A percentile compares a stretch with the other conserved stretches of the same genome.
Evolutionary conservation across 768 basidiomycete genomes (phyloP).

Genomic region (Russula emetica): DNA sequence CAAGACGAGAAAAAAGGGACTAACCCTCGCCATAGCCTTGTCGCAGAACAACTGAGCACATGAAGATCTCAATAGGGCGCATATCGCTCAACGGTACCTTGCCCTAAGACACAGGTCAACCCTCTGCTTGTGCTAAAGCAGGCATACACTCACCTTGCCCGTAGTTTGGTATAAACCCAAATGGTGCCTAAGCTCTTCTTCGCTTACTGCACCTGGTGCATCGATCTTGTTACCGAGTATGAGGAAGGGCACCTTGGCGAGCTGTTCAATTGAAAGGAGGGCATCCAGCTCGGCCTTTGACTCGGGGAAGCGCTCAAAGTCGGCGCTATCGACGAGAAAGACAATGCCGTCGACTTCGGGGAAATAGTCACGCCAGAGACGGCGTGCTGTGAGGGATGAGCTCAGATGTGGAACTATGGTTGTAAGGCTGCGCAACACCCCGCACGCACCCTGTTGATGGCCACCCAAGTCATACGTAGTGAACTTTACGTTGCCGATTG

Average conservation of each 20-base stretch:
- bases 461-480: constrained; percentile 98
- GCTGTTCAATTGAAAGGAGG: constrained; percentile 91
- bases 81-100: constrained; percentile 96
- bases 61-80: constrained; percentile 98
- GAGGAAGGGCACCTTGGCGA: constrained; percentile 95
- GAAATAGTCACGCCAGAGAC: constrained; percentile 99
- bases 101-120: constrained; percentile 51
- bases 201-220: constrained; percentile 93
- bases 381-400: constrained; percentile 58
- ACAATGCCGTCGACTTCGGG: constrained; percentile 98
- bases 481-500: constrained; percentile 98
- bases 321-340: constrained; percentile 96
- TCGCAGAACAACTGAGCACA: constrained; percentile 99
- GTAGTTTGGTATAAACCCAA: constrained; percentile 98
- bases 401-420: not conserved
- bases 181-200: constrained; percentile 94
- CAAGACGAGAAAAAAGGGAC: constrained; percentile 8
- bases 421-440: constrained; percentile 28
- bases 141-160: constrained; percentile 70
- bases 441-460: constrained; percentile 80
- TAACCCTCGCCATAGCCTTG: constrained; percentile 96
- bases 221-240: constrained; percentile 99
- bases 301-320: constrained; percentile 94
- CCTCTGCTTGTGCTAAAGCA: not conserved
- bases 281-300: constrained; percentile 97